Conservation (phyloP, 768 basidiomycete genomes). For the Hypsizygus marmoreus region DNA sequence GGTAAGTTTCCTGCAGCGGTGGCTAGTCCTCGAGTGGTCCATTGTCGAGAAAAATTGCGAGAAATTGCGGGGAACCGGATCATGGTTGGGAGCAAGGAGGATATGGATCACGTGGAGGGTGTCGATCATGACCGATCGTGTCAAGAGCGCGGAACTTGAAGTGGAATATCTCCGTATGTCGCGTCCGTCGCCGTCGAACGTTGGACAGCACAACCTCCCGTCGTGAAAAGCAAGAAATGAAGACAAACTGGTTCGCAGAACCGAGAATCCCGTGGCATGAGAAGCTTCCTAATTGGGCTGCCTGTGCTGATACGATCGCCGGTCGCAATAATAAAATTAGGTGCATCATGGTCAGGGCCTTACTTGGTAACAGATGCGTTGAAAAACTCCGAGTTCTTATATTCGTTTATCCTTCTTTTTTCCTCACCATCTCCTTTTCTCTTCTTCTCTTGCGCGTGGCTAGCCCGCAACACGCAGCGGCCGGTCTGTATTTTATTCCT, state of each 20-base stretch:
- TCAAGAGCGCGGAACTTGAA: conserved; percentile 11
- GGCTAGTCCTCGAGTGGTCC: conserved; percentile 17
- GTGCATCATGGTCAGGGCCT: not conserved
- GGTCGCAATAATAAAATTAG: conserved; percentile 2
- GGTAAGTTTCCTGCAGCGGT: conserved; percentile 34
- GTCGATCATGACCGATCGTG: conserved; percentile 7
- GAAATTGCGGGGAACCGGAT: conserved; percentile 24
- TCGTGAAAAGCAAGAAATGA: not conserved
- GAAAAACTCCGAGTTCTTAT: conserved; percentile 1
- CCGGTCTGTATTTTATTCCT: conserved; percentile 24
- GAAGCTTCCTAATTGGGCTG: not conserved
- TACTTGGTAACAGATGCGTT: conserved; percentile 3
- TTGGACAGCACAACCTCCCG: not conserved
- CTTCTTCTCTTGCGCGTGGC: conserved; percentile 31
- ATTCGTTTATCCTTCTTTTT: conserved; percentile 3
- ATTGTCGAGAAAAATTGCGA: conserved; percentile 20
- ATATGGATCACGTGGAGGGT: conserved; percentile 20
- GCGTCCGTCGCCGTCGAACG: not conserved
- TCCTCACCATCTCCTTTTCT: conserved; percentile 25
- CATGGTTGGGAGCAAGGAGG: conserved; percentile 23
- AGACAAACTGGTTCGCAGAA: not conserved
- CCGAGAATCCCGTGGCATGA: not conserved
- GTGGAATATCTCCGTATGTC: not conserved
- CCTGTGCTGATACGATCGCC: not conserved
- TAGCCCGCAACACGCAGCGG: conserved; percentile 33